phyloP scores from a whole-genome alignment of 2,329 filamentous ascomycete genomes.

The Tolypocladium paradoxum region DNA sequence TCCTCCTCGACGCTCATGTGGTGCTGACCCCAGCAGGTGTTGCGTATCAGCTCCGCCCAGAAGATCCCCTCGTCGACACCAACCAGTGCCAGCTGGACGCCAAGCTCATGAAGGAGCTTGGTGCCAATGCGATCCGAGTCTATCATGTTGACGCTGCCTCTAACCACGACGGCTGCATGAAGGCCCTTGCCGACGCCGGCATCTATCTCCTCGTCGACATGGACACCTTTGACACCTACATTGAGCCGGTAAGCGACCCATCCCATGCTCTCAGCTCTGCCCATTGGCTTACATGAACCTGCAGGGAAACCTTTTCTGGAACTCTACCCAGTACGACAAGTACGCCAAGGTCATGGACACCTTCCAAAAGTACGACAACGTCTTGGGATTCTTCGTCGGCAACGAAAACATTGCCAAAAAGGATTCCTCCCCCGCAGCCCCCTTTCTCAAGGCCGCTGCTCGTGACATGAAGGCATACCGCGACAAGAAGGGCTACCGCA shows the following conservation, averaged over 20 bases:
- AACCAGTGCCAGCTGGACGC: constrained; percentile 70
- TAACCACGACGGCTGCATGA: constrained; percentile 73
- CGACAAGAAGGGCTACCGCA: constrained; percentile 62
- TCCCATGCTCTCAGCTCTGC: neutral
- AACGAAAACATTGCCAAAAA: constrained; percentile 70
- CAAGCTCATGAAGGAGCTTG: constrained; percentile 65
- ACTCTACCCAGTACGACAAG: constrained; percentile 54
- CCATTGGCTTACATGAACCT: neutral
- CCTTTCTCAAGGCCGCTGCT: constrained; percentile 72
- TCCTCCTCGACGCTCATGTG: neutral
- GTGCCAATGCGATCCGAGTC: constrained; percentile 74
- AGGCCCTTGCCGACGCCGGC: constrained; percentile 63
- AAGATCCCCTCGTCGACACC: constrained; percentile 67
- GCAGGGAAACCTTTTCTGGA: constrained; percentile 58
- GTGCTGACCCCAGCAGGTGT: constrained; percentile 41
- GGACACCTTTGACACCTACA: constrained; percentile 62
- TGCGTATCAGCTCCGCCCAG: constrained; percentile 53
- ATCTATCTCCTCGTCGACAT: constrained; percentile 82
- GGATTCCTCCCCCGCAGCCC: constrained; percentile 53
- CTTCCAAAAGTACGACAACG: constrained; percentile 68
- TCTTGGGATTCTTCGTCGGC: constrained; percentile 75
- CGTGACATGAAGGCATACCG: constrained; percentile 78
- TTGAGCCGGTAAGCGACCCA: constrained; percentile 41
- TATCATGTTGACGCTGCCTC: constrained; percentile 70
- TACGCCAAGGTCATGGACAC: constrained; percentile 66